Evolutionary conservation across 164 flowering plant species (phyloP).

Genomic region (Vitis labrusca): DNA sequence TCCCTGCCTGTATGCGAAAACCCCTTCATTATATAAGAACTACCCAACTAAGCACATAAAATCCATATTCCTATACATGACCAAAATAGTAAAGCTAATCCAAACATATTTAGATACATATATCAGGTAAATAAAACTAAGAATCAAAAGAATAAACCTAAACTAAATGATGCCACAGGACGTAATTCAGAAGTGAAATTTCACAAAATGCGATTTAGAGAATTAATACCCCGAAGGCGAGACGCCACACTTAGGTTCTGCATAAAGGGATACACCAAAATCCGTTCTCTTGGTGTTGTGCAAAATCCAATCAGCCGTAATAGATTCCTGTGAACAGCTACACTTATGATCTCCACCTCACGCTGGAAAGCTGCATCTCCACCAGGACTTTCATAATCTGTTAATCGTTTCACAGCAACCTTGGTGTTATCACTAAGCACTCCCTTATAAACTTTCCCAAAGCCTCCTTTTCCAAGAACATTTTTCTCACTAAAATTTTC

Average conservation of each 20-base stretch:
- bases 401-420: constrained; percentile 89
- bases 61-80: background rate
- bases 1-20: too few relatives aligned
- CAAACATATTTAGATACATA: background rate
- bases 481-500: constrained; percentile 84
- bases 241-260: constrained; percentile 94
- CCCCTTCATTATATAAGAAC: background rate
- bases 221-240: constrained; percentile 66
- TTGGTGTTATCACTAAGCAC: constrained; percentile 76
- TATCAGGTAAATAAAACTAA: background rate
- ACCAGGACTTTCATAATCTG: constrained; percentile 89
- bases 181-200: background rate
- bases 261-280: constrained; percentile 92
- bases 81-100: background rate
- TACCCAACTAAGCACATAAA: background rate
- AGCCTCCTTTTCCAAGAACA: constrained; percentile 96
- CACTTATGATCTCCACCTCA: constrained; percentile 97
- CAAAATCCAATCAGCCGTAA: constrained; percentile 87
- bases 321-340: constrained; percentile 90
- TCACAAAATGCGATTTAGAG: background rate
- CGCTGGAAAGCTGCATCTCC: constrained; percentile 94
- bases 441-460: constrained; percentile 93
- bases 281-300: constrained; percentile 86
- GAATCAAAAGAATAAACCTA: background rate
- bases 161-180: background rate